phyloP scores from a whole-genome alignment of 768 basidiomycete species.

The Hypholoma fasciculare region DNA sequence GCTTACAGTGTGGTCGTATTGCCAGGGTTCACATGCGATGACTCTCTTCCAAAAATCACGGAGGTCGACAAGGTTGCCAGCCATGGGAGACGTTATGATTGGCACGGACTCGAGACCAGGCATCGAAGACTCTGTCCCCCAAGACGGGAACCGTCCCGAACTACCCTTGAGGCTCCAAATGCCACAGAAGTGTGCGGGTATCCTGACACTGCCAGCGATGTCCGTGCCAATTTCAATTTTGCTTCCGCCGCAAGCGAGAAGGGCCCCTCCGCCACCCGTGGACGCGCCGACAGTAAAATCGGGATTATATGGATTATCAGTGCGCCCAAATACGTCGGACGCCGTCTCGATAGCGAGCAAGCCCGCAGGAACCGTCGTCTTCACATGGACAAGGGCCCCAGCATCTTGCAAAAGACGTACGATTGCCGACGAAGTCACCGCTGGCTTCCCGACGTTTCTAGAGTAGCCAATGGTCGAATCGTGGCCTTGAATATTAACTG shows the following conservation, averaged over 20 bases:
- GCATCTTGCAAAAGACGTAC: slow-evolving; percentile 58
- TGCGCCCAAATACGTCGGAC: slow-evolving; percentile 63
- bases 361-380: slow-evolving; percentile 62
- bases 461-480: slow-evolving; percentile 68
- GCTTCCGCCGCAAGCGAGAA: slow-evolving; percentile 63
- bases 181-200: slow-evolving; percentile 75
- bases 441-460: slow-evolving; percentile 44
- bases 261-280: slow-evolving; percentile 68
- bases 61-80: slow-evolving; percentile 59
- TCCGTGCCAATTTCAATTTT: slow-evolving; percentile 75
- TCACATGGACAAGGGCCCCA: slow-evolving; percentile 64
- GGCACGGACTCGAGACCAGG: slow-evolving; percentile 60
- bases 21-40: slow-evolving; percentile 62
- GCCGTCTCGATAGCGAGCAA: slow-evolving; percentile 55
- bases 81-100: slow-evolving; percentile 58
- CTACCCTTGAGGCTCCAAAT: slow-evolving; percentile 66
- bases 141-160: slow-evolving; percentile 53
- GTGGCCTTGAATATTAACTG: slow-evolving; percentile 51
- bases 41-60: slow-evolving; percentile 67
- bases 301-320: slow-evolving; percentile 62
- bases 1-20: slow-evolving; percentile 60
- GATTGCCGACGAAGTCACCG: slow-evolving; percentile 47
- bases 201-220: slow-evolving; percentile 70
- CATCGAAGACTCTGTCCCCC: slow-evolving; percentile 46
- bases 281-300: slow-evolving; percentile 61